phyloP scores from a whole-genome alignment of 2,329 filamentous ascomycete genomes.

The Cryphonectria japonica region DNA sequence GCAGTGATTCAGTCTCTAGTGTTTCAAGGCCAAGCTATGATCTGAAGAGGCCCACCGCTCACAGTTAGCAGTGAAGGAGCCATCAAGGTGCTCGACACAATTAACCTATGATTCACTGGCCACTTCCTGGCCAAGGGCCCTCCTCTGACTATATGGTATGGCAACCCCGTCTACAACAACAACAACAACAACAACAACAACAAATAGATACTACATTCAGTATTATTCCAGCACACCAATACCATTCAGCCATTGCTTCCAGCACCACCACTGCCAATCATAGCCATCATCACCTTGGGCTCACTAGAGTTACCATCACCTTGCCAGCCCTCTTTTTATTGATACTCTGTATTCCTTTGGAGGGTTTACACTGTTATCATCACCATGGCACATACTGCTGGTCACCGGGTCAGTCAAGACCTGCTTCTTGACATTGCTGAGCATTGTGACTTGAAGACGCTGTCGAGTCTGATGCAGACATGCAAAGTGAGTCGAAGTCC shows the following conservation, averaged over 20 bases:
- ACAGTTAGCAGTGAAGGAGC: constrained; percentile 19
- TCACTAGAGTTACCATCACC: constrained; percentile 8
- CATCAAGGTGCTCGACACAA: constrained; percentile 21
- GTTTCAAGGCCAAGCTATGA: neutral
- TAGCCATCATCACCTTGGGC: constrained; percentile 3
- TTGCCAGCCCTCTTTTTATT: constrained; percentile 9
- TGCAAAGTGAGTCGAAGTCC: constrained; percentile 16
- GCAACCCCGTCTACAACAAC: neutral
- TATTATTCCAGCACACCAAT: neutral
- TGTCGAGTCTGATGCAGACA: constrained; percentile 17
- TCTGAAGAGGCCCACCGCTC: constrained; percentile 4
- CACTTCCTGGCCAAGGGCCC: neutral
- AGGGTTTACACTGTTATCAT: neutral
- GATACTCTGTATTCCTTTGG: constrained; percentile 20
- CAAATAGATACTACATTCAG: neutral
- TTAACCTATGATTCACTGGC: neutral
- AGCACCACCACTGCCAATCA: neutral
- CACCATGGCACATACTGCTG: constrained; percentile 4
- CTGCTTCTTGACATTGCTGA: constrained; percentile 26
- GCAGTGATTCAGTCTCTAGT: neutral
- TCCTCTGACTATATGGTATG: neutral
- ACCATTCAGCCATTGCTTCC: neutral
- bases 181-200: constrained; percentile 1
- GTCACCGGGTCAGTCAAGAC: constrained; percentile 15
- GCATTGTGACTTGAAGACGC: constrained; percentile 23